phyloP scores from a whole-genome alignment of 129 eudicot species.

The Tagetes patula region DNA sequence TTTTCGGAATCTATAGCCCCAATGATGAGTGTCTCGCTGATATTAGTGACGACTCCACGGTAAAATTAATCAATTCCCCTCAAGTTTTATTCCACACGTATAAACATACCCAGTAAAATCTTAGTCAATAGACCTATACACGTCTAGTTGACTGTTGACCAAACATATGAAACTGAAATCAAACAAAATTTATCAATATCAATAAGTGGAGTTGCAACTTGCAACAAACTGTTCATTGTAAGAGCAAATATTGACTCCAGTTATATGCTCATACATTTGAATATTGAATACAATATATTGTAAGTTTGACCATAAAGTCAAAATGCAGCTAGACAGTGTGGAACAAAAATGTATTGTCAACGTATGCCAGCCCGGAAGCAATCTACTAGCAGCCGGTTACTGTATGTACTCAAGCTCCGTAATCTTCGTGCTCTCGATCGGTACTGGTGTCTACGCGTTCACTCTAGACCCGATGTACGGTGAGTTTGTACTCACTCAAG shows the following conservation, averaged over 20 bases:
- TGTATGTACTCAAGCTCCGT: conserved; percentile 99
- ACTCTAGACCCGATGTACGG: conserved; percentile 94
- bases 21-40: conserved; percentile 88
- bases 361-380: conserved; percentile 92
- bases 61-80: conserved; percentile 17
- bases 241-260: neutral
- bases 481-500: conserved; percentile 89
- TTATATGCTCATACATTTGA: neutral
- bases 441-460: conserved; percentile 79
- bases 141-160: neutral
- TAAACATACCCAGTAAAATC: neutral
- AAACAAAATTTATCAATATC: neutral
- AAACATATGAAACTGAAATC: neutral
- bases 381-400: conserved; percentile 97
- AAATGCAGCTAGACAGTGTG: conserved; percentile 63
- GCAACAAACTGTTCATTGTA: neutral
- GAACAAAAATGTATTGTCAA: conserved; percentile 70
- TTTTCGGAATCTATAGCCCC: conserved; percentile 94
- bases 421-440: conserved; percentile 83
- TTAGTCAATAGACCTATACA: no score
- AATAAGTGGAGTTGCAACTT: neutral
- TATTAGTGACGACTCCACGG: conserved; percentile 46
- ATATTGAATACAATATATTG: conserved; percentile 1
- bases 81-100: neutral
- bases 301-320: conserved; percentile 4